These are phyloP conservation scores for Tetrapisispora fleetii DNA, from an alignment of 805 yeast species.

Conservation along the genomic window DNA sequence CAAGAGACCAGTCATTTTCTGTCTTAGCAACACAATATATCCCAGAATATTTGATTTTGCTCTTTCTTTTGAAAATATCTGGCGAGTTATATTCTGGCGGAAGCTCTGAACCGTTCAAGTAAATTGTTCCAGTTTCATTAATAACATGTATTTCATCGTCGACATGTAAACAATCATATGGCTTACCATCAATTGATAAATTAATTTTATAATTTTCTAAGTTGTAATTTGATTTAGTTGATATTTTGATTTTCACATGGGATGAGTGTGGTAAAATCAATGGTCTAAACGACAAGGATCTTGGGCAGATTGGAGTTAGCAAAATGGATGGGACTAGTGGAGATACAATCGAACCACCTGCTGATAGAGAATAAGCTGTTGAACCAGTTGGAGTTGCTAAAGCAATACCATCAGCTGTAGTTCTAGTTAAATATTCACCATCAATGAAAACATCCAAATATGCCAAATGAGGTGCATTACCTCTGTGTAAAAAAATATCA, in stretches of 20 bases:
- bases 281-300: constrained; percentile 86
- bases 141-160: constrained; percentile 76
- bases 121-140: constrained; percentile 54
- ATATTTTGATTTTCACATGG: constrained; percentile 55
- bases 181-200: constrained; percentile 76
- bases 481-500: constrained; percentile 81
- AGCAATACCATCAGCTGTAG: constrained; percentile 85
- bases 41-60: constrained; percentile 36
- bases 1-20: constrained; percentile 86
- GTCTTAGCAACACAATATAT: constrained; percentile 81
- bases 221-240: constrained; percentile 33
- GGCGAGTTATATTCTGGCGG: constrained; percentile 28
- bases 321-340: constrained; percentile 78
- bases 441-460: constrained; percentile 78
- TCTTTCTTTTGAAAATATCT: constrained; percentile 10
- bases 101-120: constrained; percentile 40
- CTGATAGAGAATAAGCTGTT: constrained; percentile 79
- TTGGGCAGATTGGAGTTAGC: constrained; percentile 84
- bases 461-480: constrained; percentile 76
- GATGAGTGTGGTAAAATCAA: constrained; percentile 70
- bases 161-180: constrained; percentile 52
- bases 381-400: constrained; percentile 91
- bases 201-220: constrained; percentile 24
- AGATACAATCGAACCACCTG: constrained; percentile 90
- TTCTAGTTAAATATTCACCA: constrained; percentile 74